phyloP scores from a whole-genome alignment of 2,329 filamentous ascomycete species.

The Tolypocladium album region DNA sequence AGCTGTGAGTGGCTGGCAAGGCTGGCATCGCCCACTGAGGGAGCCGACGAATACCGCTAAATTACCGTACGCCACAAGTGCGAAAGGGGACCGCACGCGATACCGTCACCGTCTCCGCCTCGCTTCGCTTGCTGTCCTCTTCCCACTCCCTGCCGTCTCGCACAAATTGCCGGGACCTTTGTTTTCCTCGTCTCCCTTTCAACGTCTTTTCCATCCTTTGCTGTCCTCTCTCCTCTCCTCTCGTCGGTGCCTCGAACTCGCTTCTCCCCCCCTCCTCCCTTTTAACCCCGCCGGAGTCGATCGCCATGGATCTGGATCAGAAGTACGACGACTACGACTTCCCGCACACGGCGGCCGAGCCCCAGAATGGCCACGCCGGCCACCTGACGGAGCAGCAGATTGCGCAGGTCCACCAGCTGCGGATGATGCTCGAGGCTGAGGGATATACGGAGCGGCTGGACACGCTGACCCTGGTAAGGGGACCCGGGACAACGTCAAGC shows the following conservation, averaged over 20 bases:
- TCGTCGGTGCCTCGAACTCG: neutral
- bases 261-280: neutral
- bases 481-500: constrained; percentile 4
- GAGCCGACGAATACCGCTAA: neutral
- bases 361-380: constrained; percentile 72
- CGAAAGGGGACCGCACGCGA: neutral
- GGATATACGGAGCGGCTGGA: constrained; percentile 80
- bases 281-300: constrained; percentile 1
- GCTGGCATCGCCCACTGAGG: neutral
- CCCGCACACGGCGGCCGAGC: constrained; percentile 64
- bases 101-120: constrained; percentile 1
- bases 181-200: neutral
- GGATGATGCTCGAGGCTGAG: constrained; percentile 71
- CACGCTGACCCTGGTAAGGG: constrained; percentile 73
- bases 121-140: neutral
- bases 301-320: constrained; percentile 55
- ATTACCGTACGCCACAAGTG: neutral
- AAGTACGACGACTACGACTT: constrained; percentile 97
- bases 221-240: neutral
- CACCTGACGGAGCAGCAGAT: constrained; percentile 80
- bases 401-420: constrained; percentile 79
- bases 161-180: neutral
- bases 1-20: neutral
- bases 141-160: neutral
- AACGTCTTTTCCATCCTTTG: neutral